Percentiles rank a stretch among this genome's conserved stretches.
These are phyloP conservation scores for Cenchrus fungigraminus DNA, from an alignment of 176 grass and related monocot genomes.

Conservation along the genomic window DNA sequence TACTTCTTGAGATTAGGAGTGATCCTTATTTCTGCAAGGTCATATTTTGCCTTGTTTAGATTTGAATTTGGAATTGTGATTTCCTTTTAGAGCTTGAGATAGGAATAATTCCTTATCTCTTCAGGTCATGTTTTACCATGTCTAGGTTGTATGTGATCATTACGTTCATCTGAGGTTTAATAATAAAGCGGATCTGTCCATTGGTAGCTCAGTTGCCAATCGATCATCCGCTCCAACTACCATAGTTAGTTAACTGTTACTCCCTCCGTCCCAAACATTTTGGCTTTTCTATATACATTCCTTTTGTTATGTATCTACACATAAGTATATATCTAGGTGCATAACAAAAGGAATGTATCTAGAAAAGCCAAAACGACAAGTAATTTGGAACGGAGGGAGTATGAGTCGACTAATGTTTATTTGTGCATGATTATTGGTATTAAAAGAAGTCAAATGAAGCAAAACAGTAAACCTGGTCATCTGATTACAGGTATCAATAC, in stretches of 20 bases:
- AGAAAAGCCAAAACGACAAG: no score
- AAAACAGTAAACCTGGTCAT: conserved; percentile 16
- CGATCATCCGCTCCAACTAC: background rate
- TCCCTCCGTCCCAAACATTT: background rate
- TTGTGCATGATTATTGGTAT: background rate
- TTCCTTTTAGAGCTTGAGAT: background rate
- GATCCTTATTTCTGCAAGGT: background rate
- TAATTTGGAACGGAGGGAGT: no score
- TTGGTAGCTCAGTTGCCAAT: conserved; percentile 28
- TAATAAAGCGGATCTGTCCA: background rate
- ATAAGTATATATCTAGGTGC: no score
- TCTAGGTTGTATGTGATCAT: conserved; percentile 26
- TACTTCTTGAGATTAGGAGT: conserved; percentile 11
- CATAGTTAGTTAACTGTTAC: conserved; percentile 12
- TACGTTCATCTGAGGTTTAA: background rate
- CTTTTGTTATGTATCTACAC: no score
- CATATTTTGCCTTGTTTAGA: background rate
- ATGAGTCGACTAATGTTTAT: background rate
- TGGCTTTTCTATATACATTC: no score
- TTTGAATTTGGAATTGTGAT: conserved; percentile 3
- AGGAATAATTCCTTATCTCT: background rate
- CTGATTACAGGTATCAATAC: background rate
- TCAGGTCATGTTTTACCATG: background rate
- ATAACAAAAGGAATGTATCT: no score
- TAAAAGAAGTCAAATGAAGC: background rate